phyloP scores from a whole-genome alignment of 371 early-diverging fungal species.

The Coemansia sp. region DNA sequence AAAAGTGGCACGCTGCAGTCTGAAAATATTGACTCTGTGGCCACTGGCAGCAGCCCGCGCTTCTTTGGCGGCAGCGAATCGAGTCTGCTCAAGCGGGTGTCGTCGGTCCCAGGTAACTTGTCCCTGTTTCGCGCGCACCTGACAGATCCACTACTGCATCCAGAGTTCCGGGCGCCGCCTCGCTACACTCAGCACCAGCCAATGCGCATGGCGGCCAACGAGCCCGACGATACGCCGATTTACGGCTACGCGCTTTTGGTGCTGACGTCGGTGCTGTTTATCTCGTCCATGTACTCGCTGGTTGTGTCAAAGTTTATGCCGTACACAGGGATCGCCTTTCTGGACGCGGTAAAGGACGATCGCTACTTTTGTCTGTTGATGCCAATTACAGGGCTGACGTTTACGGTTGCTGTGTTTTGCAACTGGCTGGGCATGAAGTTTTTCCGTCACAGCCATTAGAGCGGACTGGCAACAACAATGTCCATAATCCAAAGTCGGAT shows the following conservation, averaged over 20 bases:
- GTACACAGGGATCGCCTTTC: conserved; percentile 61
- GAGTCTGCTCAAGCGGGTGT: conserved; percentile 47
- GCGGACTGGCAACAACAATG: neutral
- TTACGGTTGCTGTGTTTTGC: conserved; percentile 78
- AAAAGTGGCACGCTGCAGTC: neutral
- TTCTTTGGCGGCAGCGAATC: conserved; percentile 4
- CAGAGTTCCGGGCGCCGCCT: conserved; percentile 52
- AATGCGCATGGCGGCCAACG: conserved; percentile 56
- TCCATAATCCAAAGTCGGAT: neutral
- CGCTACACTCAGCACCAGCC: conserved; percentile 59
- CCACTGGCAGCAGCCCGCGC: neutral
- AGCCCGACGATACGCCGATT: conserved; percentile 69
- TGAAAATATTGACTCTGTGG: neutral
- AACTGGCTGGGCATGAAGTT: conserved; percentile 97
- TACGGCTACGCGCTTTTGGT: conserved; percentile 71
- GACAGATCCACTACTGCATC: conserved; percentile 42
- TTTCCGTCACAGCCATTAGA: conserved; percentile 71
- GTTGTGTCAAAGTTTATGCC: conserved; percentile 75
- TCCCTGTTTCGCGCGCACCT: conserved; percentile 52
- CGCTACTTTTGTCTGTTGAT: conserved; percentile 81
- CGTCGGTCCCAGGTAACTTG: conserved; percentile 51
- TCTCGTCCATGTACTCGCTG: conserved; percentile 65
- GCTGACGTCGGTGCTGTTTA: conserved; percentile 62
- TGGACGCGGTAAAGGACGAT: conserved; percentile 78
- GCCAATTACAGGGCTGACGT: conserved; percentile 77